Evolutionary conservation across 1,284 basidiomycete genomes (phyloP), one percentile per base, ranked within the genome.

Genomic region (Puccinia coronata): DNA sequence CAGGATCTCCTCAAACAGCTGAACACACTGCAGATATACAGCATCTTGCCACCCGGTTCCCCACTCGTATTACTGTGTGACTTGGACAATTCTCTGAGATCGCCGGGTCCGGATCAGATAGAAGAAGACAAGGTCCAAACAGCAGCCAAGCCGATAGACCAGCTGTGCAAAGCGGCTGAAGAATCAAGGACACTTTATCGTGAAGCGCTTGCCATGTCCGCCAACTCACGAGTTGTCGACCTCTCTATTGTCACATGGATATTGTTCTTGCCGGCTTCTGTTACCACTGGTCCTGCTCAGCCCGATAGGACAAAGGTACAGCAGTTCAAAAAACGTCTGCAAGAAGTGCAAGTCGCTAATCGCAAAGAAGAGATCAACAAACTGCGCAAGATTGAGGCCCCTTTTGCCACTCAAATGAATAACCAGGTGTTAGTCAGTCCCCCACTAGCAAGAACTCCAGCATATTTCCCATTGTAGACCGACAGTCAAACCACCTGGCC

Each of bases 1-100:
- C 92, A 93, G 85, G 93, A 95, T 84, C 88, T 98, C 0, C 90
- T 96, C 83, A 89, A 90, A 80, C 92, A 95, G 84, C 91, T 98
- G 80, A 90, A 92, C 82, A 86, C 90, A 2, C 88, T 98, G 0
- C 92, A 87, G 92, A 14, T 87, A 88, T 85, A 84, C 71, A 67
- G 81, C 0, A 63, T 80, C 28, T 88, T 96, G 14, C 87, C 89
- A 2, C 84, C 84, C 25, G 77, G 84, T 36, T 80, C 80, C 2
- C 83, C 83, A 9, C 83, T 84, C 3, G 78, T 80, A 12, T 61
- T 80, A n/a, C 31, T n/a, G 12, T 67, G 53, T 25, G 67, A 80
- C 53, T 55, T 49, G 16, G 69, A 80, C 41, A 36, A 31, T 16
- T n/a, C n/a, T 25, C 65, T 31, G 31, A n/a, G 23, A n/a, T 31